Evolutionary conservation across 176 grass and related monocot species (phyloP).

Genomic region (Alloteropsis semialata): DNA sequence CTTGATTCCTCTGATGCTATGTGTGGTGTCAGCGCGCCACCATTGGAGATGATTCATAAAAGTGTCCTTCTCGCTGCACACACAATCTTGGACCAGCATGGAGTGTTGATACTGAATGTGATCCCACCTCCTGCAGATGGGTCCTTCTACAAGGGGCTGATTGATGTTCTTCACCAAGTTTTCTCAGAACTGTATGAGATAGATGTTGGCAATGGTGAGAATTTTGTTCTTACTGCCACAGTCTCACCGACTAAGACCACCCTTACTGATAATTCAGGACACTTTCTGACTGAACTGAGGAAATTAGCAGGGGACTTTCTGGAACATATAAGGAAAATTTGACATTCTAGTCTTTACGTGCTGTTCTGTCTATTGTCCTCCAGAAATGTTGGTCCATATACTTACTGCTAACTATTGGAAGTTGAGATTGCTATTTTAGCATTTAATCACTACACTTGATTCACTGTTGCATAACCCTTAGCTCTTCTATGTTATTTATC

Average conservation of each 20-base stretch:
- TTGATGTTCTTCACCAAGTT: slow-evolving; percentile 41
- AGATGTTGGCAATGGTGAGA: slow-evolving; percentile 75
- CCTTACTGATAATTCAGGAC: neutral
- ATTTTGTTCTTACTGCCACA: slow-evolving; percentile 59
- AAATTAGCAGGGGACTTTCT: slow-evolving; percentile 43
- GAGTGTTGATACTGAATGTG: slow-evolving; percentile 72
- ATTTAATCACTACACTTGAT: neutral
- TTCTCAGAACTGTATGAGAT: slow-evolving; percentile 72
- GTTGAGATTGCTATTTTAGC: slow-evolving; percentile 11
- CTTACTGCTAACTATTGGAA: neutral
- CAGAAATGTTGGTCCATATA: neutral
- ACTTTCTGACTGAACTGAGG: slow-evolving; percentile 40
- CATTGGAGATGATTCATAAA: slow-evolving; percentile 58
- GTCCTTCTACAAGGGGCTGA: slow-evolving; percentile 61
- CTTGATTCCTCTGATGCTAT: slow-evolving; percentile 71
- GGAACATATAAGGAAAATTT: slow-evolving; percentile 44
- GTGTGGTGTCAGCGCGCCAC: slow-evolving; percentile 62
- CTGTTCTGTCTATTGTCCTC: neutral
- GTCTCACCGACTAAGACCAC: slow-evolving; percentile 29
- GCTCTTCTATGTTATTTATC: neutral
- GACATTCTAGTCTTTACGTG: neutral
- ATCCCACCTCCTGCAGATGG: slow-evolving; percentile 54
- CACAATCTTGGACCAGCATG: slow-evolving; percentile 40
- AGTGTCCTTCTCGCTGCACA: slow-evolving; percentile 42
- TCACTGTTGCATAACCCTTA: neutral